These are phyloP conservation scores for Cucumis cinereus DNA, from an alignment of 306 rosid species.

Conservation along the genomic window DNA sequence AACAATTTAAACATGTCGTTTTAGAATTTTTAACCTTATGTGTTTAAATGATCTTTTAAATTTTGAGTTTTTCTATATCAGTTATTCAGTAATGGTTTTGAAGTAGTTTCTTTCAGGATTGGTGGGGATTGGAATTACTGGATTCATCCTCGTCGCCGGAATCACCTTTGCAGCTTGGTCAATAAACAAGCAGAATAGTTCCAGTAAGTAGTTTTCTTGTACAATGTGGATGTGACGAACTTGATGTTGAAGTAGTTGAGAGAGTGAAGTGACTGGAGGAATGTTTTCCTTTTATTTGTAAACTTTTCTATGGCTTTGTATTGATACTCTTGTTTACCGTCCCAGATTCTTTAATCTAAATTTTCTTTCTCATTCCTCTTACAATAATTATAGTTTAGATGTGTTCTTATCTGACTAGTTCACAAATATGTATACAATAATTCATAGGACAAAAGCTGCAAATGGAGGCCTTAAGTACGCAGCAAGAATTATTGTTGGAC, in stretches of 20 bases:
- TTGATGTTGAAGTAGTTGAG: neutral
- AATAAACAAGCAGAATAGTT: constrained; percentile 32
- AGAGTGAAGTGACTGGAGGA: neutral
- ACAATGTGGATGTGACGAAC: neutral
- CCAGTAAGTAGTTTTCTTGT: constrained; percentile 36
- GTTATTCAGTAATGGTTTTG: constrained; percentile 35
- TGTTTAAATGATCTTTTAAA: neutral
- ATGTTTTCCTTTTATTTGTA: neutral
- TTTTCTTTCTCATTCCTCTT: neutral
- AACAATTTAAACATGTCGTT: neutral
- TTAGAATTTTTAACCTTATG: neutral
- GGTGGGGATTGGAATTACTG: constrained; percentile 77
- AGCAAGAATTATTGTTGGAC: constrained; percentile 47
- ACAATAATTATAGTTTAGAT: neutral
- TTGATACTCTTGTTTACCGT: neutral
- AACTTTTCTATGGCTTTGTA: neutral
- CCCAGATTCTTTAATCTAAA: neutral
- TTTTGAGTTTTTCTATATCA: neutral
- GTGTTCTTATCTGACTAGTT: neutral
- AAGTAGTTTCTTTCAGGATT: constrained; percentile 78
- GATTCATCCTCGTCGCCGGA: constrained; percentile 60
- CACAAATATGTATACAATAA: neutral
- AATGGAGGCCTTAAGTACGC: constrained; percentile 60
- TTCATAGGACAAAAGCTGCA: constrained; percentile 39
- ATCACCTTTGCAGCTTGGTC: constrained; percentile 59